Percentiles rank a stretch among this genome's conserved stretches.
These are phyloP conservation scores for Hanseniaspora meyeri DNA, from an alignment of 805 yeast species.

Conservation along the genomic window DNA sequence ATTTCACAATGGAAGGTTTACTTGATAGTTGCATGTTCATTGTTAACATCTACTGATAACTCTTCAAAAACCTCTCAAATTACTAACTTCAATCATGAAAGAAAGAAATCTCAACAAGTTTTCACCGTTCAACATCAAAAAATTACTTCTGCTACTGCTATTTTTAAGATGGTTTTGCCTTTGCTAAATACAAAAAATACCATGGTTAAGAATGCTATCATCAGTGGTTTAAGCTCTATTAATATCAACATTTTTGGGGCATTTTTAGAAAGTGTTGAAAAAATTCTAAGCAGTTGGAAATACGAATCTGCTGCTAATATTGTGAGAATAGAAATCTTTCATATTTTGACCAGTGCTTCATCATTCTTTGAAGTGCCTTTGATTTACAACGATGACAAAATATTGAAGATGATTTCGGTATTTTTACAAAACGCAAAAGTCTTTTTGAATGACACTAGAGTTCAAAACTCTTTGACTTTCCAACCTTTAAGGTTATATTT, in stretches of 20 bases:
- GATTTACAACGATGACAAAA: slow-evolving; percentile 54
- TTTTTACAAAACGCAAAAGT: slow-evolving; percentile 51
- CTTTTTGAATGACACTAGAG: slow-evolving; percentile 42
- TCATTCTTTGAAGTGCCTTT: slow-evolving; percentile 42
- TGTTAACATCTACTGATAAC: slow-evolving; percentile 59
- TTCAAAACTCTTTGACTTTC: slow-evolving; percentile 55
- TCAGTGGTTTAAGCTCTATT: slow-evolving; percentile 78
- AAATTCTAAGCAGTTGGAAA: slow-evolving; percentile 45
- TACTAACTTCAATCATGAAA: slow-evolving; percentile 47
- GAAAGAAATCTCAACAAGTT: slow-evolving; percentile 68
- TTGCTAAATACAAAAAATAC: slow-evolving; percentile 57
- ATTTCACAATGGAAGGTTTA: slow-evolving; percentile 83
- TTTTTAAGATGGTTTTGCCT: slow-evolving; percentile 79
- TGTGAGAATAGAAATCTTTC: slow-evolving; percentile 63
- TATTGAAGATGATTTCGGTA: slow-evolving; percentile 48
- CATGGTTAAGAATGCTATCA: slow-evolving; percentile 69
- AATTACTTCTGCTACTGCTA: slow-evolving; percentile 81
- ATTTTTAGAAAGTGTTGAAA: slow-evolving; percentile 61
- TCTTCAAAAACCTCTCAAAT: slow-evolving; percentile 37
- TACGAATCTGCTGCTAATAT: slow-evolving; percentile 32
- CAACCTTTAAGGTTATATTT: slow-evolving; percentile 74
- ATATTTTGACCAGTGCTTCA: slow-evolving; percentile 59
- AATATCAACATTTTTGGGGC: slow-evolving; percentile 81
- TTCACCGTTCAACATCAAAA: slow-evolving; percentile 78
- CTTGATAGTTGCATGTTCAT: slow-evolving; percentile 80